Conservation (phyloP, 495 filamentous ascomycete genomes). For the Pyrenopolyporus hunteri region DNA sequence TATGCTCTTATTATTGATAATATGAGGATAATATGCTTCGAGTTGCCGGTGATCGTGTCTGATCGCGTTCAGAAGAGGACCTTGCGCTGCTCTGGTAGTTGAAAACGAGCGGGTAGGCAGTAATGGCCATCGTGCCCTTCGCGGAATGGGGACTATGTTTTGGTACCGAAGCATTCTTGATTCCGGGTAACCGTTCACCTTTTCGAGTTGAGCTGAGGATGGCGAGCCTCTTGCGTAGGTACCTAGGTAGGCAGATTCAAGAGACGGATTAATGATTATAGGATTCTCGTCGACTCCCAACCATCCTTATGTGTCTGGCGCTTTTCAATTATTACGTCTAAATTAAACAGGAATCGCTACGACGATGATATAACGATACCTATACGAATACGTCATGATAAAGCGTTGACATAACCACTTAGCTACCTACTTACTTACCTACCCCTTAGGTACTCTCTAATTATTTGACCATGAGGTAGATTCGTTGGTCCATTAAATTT, state of each 20-base stretch:
- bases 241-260: neutral
- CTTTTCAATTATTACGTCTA: neutral
- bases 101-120: constrained; percentile 3
- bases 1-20: constrained; percentile 52
- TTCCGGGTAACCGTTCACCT: no score
- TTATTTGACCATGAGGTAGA: no score
- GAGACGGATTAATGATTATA: neutral
- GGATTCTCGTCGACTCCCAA: no score
- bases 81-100: neutral
- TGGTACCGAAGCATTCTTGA: constrained; percentile 9
- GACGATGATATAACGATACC: neutral
- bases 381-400: no score
- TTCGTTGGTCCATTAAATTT: no score
- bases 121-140: neutral
- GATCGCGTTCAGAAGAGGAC: constrained; percentile 58
- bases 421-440: no score
- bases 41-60: constrained; percentile 67
- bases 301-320: neutral
- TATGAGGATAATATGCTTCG: constrained; percentile 60
- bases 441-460: no score
- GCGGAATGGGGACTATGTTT: neutral
- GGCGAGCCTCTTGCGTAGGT: no score
- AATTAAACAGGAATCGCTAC: neutral
- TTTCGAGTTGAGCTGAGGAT: neutral
- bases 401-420: no score